These are phyloP conservation scores for Epichloe sylvatica DNA, from an alignment of 2,329 filamentous ascomycete genomes.

Conservation along the genomic window DNA sequence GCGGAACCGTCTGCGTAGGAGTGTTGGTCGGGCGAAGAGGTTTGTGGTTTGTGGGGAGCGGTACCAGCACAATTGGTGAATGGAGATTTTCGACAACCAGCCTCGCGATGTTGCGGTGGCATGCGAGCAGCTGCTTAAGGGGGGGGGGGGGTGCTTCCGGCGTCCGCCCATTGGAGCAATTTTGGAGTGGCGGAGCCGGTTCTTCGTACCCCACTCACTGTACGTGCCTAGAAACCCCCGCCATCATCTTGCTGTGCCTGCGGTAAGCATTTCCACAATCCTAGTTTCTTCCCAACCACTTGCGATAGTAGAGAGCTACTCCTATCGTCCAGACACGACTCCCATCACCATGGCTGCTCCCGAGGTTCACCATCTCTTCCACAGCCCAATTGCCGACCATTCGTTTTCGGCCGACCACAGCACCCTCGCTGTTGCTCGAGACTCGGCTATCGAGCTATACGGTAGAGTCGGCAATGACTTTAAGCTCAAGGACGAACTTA, in stretches of 20 bases:
- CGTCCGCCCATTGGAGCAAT: neutral
- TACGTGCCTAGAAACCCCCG: slow-evolving; percentile 3
- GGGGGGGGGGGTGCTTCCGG: too few species aligned
- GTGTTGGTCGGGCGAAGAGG: neutral
- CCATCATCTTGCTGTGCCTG: neutral
- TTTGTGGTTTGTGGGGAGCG: neutral
- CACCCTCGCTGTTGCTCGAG: slow-evolving; percentile 80
- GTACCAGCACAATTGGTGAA: neutral
- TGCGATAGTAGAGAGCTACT: slow-evolving; percentile 90
- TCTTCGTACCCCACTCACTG: neutral
- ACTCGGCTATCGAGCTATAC: slow-evolving; percentile 84
- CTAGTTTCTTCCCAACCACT: neutral
- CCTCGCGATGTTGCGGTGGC: slow-evolving; percentile 2
- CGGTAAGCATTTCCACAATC: neutral
- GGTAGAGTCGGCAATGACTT: slow-evolving; percentile 58
- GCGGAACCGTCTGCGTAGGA: neutral
- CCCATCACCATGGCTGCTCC: slow-evolving; percentile 57
- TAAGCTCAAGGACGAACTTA: slow-evolving; percentile 78
- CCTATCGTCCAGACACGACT: slow-evolving; percentile 24
- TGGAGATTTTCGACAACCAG: slow-evolving; percentile 1
- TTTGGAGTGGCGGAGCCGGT: neutral
- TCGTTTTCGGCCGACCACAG: slow-evolving; percentile 89
- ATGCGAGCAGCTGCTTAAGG: neutral
- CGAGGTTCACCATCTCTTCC: slow-evolving; percentile 93
- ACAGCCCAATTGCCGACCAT: slow-evolving; percentile 91